Base-by-base conservation (phyloP, 2,329 filamentous ascomycete species). In the Fusarium armeniacum region DNA sequence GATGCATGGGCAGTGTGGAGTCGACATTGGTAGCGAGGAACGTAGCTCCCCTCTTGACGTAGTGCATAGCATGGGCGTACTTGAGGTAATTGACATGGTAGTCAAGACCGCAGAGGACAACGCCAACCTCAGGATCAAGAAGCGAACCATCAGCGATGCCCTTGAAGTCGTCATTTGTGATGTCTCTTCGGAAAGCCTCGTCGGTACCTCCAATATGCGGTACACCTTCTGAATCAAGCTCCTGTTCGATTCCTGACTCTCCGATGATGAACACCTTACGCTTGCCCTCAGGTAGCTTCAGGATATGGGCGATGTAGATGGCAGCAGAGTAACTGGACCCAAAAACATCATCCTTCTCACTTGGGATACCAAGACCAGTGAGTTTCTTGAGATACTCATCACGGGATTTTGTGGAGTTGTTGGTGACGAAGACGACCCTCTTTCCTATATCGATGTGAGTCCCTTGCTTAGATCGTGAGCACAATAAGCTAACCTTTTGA, bases 381-480 rank as follows among this genome's bases (percentile, higher is more conserved):
- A 99, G 90, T 78, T 98, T 99, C 84, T 95, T 93, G 79, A 92
- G 91, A 82, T 99, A 99, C 78, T 98, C 94, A 51, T 87, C 84
- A 59, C 96, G 91, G 13, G 95, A 97, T 80, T 99, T 99, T 60
- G 96, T 98, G 77, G 94, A 98, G 84, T 99, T 99, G 83, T 99
- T 99, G 41, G 96, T 99, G 54, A 99, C 96, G 78, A 99, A 99
- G 57, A 99, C 90, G 35, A 96, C 87, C 78, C 91, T 91, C 81
- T 99, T 99, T 77, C 93, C 94, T 96, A 55, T 24, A 6, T 16
- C 11, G 22, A 41, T 58, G 56, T 71, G 30, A 71, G 57, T 35
- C 15, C 53, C 41, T 32, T 35, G 26, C 54, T 67, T 18, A 8
- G 41, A 24, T 28, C 47, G 5, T 53, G 58, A 47, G 50, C 32